Base-by-base conservation (phyloP, 306 rosid genomes). In the Quercus bicolor region DNA sequence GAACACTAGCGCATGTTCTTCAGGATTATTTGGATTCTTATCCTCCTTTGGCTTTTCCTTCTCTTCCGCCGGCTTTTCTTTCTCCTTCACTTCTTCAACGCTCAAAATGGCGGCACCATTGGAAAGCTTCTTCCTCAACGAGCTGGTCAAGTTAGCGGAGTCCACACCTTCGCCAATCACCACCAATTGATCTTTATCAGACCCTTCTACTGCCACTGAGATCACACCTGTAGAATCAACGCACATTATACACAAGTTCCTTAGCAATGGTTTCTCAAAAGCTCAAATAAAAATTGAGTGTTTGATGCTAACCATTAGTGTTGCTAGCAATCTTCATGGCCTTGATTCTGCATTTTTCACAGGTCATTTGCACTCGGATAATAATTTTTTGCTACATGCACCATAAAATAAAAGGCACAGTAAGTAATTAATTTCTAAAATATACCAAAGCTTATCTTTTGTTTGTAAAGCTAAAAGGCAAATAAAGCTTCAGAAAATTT, bases 341-440 rank as follows among this genome's bases (percentile, higher is more conserved):
- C 71, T 78, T 82, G 52, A 70, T 75, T 62, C 87, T 69, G 79
- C 77, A 56, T 83, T 81, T 85, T 5, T 78, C 80, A 40, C 61
- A 21, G 60, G 29, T 21, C 73, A 80, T 2, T 5, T 6, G 23
- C 29, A 78, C 85, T 74, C 70, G 81, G 31, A 88, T 64, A 4
- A 80, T 62, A 10, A 83, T 83, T 71, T 83, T 83, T 73, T 83
- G 77, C 91, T 85, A 72, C 83, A 75, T 83, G 75, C 83, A 75
- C 34, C 31, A 65, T 28, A 5, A 14, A 5, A 14, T 3, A 15
- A 62, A 26, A 62, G 18, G 1, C n/a, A 28, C 2, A 26, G 18
- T 12, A 26, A 13, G 6, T 14, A 62, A 28, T 62, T 26, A 61
- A 24, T 1, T 4, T 31, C 18, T 20, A 24, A 56, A 18, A 24